Evolutionary conservation across 371 early-diverging fungal species (phyloP), one percentile per base, ranked within the genome.

Genomic region (Rhizopus delemar): DNA sequence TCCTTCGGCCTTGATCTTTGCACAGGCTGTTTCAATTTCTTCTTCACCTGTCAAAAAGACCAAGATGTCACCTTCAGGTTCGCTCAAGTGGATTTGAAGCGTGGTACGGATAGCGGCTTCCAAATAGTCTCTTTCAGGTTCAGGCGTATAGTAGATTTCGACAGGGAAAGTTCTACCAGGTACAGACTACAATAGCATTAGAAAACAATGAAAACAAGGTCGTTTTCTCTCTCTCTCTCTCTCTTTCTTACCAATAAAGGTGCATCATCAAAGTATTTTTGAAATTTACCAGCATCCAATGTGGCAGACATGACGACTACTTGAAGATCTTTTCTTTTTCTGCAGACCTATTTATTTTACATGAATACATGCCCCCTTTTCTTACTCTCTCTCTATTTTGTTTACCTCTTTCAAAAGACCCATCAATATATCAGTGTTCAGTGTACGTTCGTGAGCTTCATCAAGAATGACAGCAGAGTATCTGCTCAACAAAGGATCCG

Each of bases 21-120:
- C 70, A 51, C 89, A 90, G 0, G 93, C 93, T 36, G 90, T 89
- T 66, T 94, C 95, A 65, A 95, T 97, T 68, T 98, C 97, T 57
- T 94, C 93, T 70, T 95, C 94, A 68, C 96, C 94, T 4, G 97
- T 95, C 59, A 97, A 71, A 70, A 98, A 97, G 35, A 91, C 80
- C 9, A 97, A 77, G 41, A 98, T 92, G 68, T 96, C 95, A 41
- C 94, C 95, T 28, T 85, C 89, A 15, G 88, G 89, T 67, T 95
- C 93, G 22, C 86, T 80, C 4, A 85, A 70, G 66, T 94, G 95
- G 58, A 95, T 92, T 66, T 92, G 90, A 39, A 94, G 70, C n/a
- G 85, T 87, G 0, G 94, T 93, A 50, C 87, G 83, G 57, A 95
- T 86, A 9, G 92, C 86, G 4, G 93, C 91, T 60, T 94, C 93